Evolutionary conservation across 179 eudicot genomes (phyloP).

Genomic region (Corrigiola litoralis): DNA sequence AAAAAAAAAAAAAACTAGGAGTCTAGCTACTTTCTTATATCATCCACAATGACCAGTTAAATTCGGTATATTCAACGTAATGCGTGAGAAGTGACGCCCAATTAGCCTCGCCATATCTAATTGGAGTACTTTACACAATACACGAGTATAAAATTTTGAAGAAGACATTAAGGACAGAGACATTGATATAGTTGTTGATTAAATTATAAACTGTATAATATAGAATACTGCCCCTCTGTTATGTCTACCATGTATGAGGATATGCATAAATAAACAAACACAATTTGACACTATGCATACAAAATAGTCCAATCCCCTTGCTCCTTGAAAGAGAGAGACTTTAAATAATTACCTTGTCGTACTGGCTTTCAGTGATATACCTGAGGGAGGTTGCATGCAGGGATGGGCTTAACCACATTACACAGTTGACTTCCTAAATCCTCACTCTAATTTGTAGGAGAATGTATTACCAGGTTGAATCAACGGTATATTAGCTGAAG

Average conservation of each 20-base stretch:
- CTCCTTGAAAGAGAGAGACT: background rate
- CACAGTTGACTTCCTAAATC: slow-evolving; percentile 29
- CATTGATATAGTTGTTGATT: too few species aligned
- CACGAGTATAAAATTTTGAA: background rate
- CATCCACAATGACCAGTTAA: too few species aligned
- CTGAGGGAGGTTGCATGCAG: slow-evolving; percentile 36
- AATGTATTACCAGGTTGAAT: background rate
- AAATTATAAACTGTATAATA: background rate
- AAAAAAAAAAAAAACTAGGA: too few species aligned
- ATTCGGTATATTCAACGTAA: slow-evolving; percentile 1
- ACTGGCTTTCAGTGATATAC: slow-evolving; percentile 8
- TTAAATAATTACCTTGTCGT: slow-evolving; percentile 7
- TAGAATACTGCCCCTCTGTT: background rate
- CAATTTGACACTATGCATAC: background rate
- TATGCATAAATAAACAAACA: background rate
- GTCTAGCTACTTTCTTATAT: too few species aligned
- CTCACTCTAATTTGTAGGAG: background rate
- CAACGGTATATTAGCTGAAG: background rate
- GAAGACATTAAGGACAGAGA: background rate
- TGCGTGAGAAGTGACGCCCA: background rate
- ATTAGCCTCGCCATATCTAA: background rate
- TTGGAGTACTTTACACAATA: too few species aligned
- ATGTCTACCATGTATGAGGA: slow-evolving; percentile 2
- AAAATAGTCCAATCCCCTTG: background rate
- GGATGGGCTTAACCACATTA: slow-evolving; percentile 26